Evolutionary conservation across 1,139 yeast species (phyloP), one percentile per base, ranked within the genome.

Genomic region (Geotrichum phurueaensis): DNA sequence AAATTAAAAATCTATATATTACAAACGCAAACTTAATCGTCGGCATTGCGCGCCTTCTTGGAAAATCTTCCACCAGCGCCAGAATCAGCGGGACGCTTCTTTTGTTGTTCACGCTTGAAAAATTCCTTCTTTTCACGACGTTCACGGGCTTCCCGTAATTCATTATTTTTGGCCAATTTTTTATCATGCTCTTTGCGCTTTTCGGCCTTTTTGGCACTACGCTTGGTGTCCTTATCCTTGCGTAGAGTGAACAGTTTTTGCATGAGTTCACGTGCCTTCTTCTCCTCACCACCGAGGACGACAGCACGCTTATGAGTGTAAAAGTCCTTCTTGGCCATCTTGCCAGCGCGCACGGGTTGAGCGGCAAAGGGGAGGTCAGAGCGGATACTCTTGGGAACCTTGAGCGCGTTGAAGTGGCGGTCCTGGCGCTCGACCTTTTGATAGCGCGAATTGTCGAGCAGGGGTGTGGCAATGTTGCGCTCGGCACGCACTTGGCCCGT

Each of bases 281-380:
- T 90, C 73, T 92, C 98, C 63, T 91, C 97, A 29, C 95, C 96
- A 53, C 87, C 89, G 58, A 92, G 78, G 3, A 92, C 95, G 61
- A 94, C 97, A 0, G 99, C 99, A 71, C 99, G 85, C 79, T 91
- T 92, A 65, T 86, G 86, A 83, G 88, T 75, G 73, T 94, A 94
- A 0, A 96, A 84, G 69, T 84, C 81, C 75, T 87, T 87, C 51
- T 59, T 59, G 18, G 61, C 49, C 10, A 52, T 58, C 22, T 48
- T 54, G 5, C 51, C 45, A 25, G 61, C 56, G 13, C 56, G 56
- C 67, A 84, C 87, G 55, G 89, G 84, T 78, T 94, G 98, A 15
- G 97, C 89, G 70, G 87, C 88, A 79, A 89, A 94, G 51, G 99
- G 99, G 66, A 94, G 80, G 51, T 85, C 83, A 39, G 85, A 79